Base-by-base conservation (phyloP, 257 asterid species). In the Solanum clarkiae region DNA sequence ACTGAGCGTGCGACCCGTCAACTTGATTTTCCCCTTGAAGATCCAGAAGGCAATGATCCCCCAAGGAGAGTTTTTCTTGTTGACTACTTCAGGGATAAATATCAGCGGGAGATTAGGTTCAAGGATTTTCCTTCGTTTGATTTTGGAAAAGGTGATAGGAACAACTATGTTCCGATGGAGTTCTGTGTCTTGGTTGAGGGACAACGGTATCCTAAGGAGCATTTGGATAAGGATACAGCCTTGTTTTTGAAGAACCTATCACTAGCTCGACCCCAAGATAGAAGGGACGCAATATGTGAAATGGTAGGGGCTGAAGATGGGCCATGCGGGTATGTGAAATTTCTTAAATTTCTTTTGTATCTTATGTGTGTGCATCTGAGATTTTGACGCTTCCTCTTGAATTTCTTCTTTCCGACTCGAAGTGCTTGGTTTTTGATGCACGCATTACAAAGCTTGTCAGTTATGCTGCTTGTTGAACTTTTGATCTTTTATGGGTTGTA, bases 241-340 rank as follows among this genome's bases (percentile, higher is more conserved):
- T 24, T 62, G 80, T 49, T 80, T 49, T 70, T 93, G 83, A 87
- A 89, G 77, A 80, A 72, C 12, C 84, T 89, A 86, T 89, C 92
- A n/a, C 80, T 93, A 62, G 90, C 90, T 87, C 42, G 57, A 68
- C 95, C 97, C 18, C 70, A 26, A 3, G 89, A 87, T n/a, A 91
- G 98, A 80, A 88, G 71, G 86, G 62, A 63, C 15, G 51, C 86
- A 24, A 92, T 92, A 59, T 72, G 84, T 80, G 91, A 87, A 83
- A 91, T 91, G 92, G 88, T 94, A 90, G 89, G 74, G 69, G 94
- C 91, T 68, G 22, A 74, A 71, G 97, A 94, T 90, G 98, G 97
- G 80, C 97, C 98, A 81, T 87, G 88, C 69, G 97, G 98, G 98
- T 93, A 91, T 24, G 90, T 89, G 42, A 69, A 77, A 77, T 51